These are phyloP conservation scores for Saturnispora zaruensis DNA, from an alignment of 805 yeast species.

Conservation along the genomic window DNA sequence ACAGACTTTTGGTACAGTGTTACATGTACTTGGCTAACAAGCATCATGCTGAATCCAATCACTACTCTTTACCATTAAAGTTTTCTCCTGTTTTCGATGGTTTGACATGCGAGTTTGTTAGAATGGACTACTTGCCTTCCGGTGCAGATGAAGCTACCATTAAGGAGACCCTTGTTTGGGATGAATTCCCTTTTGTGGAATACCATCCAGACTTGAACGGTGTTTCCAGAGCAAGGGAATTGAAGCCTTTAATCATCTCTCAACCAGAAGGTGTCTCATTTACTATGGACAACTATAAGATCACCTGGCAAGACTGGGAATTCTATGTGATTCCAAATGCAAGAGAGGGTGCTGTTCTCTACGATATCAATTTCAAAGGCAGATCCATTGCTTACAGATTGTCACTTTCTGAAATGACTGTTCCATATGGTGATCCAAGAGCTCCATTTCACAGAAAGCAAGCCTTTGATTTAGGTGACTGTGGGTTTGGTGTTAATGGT, in stretches of 20 bases:
- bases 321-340: conserved; percentile 61
- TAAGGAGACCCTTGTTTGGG: conserved; percentile 53
- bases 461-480: conserved; percentile 80
- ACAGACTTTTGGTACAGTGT: conserved; percentile 58
- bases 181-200: conserved; percentile 51
- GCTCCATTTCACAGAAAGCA: conserved; percentile 79
- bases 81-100: conserved; percentile 68
- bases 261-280: conserved; percentile 83
- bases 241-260: conserved; percentile 58
- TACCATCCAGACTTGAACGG: conserved; percentile 67
- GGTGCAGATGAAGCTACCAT: conserved; percentile 58
- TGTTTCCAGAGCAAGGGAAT: conserved; percentile 39
- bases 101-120: conserved; percentile 48
- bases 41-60: conserved; percentile 62
- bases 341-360: conserved; percentile 73
- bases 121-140: conserved; percentile 68
- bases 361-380: conserved; percentile 67
- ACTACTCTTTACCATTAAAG: conserved; percentile 64
- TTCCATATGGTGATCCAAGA: conserved; percentile 81
- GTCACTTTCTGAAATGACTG: conserved; percentile 76
- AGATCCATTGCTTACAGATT: conserved; percentile 68
- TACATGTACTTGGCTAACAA: conserved; percentile 66
- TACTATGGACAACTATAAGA: conserved; percentile 47
- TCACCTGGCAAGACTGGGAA: conserved; percentile 80
- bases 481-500: conserved; percentile 71